Evolutionary conservation across 2,329 filamentous ascomycete species (phyloP), one percentile per base, ranked within the genome.

Genomic region (Raffaelea deltoideospora): DNA sequence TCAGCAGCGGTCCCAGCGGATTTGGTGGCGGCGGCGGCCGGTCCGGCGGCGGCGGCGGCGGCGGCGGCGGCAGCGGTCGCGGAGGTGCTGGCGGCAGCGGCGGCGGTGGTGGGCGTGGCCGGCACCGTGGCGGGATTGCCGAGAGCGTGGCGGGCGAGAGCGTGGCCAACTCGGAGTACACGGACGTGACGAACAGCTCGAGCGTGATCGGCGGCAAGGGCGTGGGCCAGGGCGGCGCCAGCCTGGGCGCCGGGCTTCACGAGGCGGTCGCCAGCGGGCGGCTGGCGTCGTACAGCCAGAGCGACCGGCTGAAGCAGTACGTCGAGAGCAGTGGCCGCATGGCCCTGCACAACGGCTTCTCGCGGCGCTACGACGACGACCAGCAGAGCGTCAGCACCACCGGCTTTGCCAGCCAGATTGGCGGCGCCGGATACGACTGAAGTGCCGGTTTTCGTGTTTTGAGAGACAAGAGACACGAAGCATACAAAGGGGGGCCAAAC

Each of bases 341-440:
- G 43, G 75, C 74, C 31, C 67, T 66, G 21, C 65, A 70, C 44
- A 83, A 77, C 53, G 74, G 78, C 36, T 84, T 73, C 51, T 79
- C 78, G 49, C n/a, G n/a, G n/a, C 67, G 65, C 36, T 75, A 79
- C 43, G 90, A 98, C 47, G 90, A 98, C 47, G 90, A 96, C 54
- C 85, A 90, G 51, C 85, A 90, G 60, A 96, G 88, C 58, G 76
- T 96, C 50, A 94, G 85, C 52, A 96, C 90, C 36, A 96, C 90
- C 36, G 87, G 87, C 34, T 98, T 96, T 61, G 87, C 88, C 43
- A 95, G 86, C 62, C 90, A 96, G 59, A 76, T 95, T 47, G 86
- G 84, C 44, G 64, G 68, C 17, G 42, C 53, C 14, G 65, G 66
- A 41, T 69, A 67, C 46, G 66, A 69, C 51, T 69, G 65, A 69